phyloP scores from a whole-genome alignment of 2,329 filamentous ascomycete genomes.

The Talaromyces sp. region DNA sequence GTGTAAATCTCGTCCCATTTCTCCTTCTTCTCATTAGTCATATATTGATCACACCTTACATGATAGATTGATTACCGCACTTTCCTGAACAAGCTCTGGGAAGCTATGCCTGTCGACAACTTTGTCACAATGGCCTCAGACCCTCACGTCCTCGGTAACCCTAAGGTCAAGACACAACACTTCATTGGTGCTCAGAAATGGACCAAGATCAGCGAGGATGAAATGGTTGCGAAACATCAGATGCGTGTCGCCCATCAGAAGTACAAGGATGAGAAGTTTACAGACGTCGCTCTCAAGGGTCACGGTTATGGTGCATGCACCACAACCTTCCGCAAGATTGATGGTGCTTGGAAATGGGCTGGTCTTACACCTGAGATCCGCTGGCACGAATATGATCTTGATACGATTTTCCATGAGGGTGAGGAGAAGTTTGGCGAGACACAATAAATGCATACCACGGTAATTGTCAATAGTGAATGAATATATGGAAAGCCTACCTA shows the following conservation, averaged over 20 bases:
- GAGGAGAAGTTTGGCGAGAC: background rate
- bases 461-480: too few relatives aligned
- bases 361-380: constrained; percentile 27
- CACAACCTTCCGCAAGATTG: constrained; percentile 30
- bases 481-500: background rate
- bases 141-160: constrained; percentile 20
- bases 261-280: constrained; percentile 49
- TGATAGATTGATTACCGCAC: constrained; percentile 10
- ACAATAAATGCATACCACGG: background rate
- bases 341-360: constrained; percentile 31
- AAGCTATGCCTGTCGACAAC: constrained; percentile 18
- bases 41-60: background rate
- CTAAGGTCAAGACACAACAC: constrained; percentile 21
- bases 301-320: constrained; percentile 47
- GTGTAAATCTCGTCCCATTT: background rate
- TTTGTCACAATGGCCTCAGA: constrained; percentile 2
- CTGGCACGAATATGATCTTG: constrained; percentile 25
- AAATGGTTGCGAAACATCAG: constrained; percentile 28
- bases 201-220: constrained; percentile 24
- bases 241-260: constrained; percentile 56
- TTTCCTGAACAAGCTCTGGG: background rate
- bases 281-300: constrained; percentile 52
- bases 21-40: background rate
- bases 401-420: background rate
- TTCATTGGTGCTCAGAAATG: constrained; percentile 22